Conservation (phyloP, 2,329 filamentous ascomycete genomes). For the Alternaria longipes region DNA sequence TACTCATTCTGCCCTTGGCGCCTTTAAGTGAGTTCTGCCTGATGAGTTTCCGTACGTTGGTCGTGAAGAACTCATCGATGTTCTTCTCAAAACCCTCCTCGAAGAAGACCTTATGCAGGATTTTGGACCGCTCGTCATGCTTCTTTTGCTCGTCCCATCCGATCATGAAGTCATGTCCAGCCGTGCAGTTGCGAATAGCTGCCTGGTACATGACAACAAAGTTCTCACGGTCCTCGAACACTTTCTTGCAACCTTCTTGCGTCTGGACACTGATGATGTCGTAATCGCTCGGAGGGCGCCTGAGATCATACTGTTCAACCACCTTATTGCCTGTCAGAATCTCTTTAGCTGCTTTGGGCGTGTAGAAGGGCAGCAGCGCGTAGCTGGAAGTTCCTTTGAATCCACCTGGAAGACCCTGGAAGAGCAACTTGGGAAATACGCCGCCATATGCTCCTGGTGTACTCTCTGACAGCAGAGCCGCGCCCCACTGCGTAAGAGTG, state of each 20-base stretch:
- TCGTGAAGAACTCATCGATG: constrained; percentile 72
- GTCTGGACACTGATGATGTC: constrained; percentile 60
- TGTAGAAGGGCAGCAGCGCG: constrained; percentile 62
- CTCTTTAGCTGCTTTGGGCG: constrained; percentile 57
- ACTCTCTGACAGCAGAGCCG: constrained; percentile 53
- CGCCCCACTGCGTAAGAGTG: constrained; percentile 59
- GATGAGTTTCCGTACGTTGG: constrained; percentile 57
- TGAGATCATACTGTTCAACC: constrained; percentile 58
- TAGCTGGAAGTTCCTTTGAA: constrained; percentile 60
- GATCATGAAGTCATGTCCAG: constrained; percentile 65
- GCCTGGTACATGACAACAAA: constrained; percentile 60
- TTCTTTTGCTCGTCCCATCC: constrained; percentile 49
- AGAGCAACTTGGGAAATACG: constrained; percentile 54
- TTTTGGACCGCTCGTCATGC: constrained; percentile 49
- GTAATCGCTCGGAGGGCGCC: constrained; percentile 54
- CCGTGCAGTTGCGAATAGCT: constrained; percentile 71
- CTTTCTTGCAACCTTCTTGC: constrained; percentile 59
- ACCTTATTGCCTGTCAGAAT: constrained; percentile 60
- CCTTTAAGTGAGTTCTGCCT: constrained; percentile 58
- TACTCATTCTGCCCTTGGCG: constrained; percentile 55
- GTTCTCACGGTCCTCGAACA: constrained; percentile 60
- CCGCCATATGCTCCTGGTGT: constrained; percentile 58
- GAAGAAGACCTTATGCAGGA: constrained; percentile 66
- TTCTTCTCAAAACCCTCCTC: constrained; percentile 66
- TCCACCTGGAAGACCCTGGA: constrained; percentile 57